These are phyloP conservation scores for Xerocomus brunneocitrinus DNA, from an alignment of 768 basidiomycete species.

Conservation along the genomic window DNA sequence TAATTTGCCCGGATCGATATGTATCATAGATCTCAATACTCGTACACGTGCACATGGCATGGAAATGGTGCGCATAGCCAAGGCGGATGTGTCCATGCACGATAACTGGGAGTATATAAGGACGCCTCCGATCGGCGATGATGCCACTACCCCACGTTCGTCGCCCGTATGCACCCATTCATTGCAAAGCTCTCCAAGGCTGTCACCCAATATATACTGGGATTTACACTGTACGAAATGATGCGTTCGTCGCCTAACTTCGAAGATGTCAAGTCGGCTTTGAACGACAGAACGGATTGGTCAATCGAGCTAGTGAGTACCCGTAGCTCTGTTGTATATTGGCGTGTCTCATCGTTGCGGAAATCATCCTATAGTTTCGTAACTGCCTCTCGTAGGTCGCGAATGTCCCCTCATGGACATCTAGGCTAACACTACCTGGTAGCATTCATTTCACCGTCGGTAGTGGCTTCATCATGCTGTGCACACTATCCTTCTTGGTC, in stretches of 20 bases:
- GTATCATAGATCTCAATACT: too few relatives aligned
- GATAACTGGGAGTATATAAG: too few relatives aligned
- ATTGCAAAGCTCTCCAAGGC: not conserved
- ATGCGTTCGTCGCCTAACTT: constrained; percentile 17
- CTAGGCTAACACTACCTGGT: not conserved
- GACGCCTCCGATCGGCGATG: too few relatives aligned
- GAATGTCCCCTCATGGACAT: not conserved
- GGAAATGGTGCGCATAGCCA: too few relatives aligned
- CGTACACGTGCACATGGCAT: too few relatives aligned
- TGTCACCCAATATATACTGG: not conserved
- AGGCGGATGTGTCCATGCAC: too few relatives aligned
- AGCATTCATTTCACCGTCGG: constrained; percentile 18
- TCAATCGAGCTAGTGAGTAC: constrained; percentile 20
- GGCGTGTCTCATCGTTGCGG: not conserved
- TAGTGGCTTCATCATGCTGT: constrained; percentile 9
- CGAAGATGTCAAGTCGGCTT: constrained; percentile 14
- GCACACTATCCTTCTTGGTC: constrained; percentile 10
- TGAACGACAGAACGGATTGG: constrained; percentile 17
- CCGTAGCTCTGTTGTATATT: not conserved
- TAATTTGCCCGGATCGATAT: too few relatives aligned
- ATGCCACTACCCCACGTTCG: too few relatives aligned
- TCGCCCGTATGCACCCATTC: constrained; percentile 5
- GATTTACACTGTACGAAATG: constrained; percentile 16
- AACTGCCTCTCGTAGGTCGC: constrained; percentile 10
- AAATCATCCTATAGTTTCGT: not conserved